Base-by-base conservation (phyloP, 768 basidiomycete genomes). In the Lentinula edodes region DNA sequence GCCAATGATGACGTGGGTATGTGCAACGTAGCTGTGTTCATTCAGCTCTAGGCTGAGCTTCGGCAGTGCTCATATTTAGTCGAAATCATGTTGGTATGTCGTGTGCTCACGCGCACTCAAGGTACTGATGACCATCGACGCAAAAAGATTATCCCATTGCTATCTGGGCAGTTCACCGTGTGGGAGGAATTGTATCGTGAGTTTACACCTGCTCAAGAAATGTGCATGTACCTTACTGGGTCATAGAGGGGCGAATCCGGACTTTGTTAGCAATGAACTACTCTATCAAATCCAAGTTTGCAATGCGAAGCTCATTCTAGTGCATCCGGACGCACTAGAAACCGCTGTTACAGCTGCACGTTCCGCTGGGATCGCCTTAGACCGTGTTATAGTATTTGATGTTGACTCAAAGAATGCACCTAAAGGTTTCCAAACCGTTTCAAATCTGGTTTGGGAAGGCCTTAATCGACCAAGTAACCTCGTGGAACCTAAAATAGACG, bases 61-160 rank as follows among this genome's bases (percentile, higher is more conserved):
- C 4, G 9, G 35, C 64, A 89, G 88, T 87, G 7, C 74, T 87
- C 60, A 67, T 88, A 45, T 88, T 83, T 69, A 86, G 86, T 62
- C 79, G 84, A 34, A 90, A 90, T 68, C 85, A 88, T 65, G 68
- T 88, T 45, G 87, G 86, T 84, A 63, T 45, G 78, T 67, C 57
- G 43, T 16, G 7, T 7, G 3, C 23, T 18, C 45, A 23, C 18
- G 15, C 41, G 18, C 34, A 4, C 20, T 7, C 38, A 16, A 48
- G 18, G 57, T 12, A 18, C 28, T 39, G 16, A 60, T 18, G 36
- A 53, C 13, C 39, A 28, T 16, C 43, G 35, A 50, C 35, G 8
- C 20, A 50, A 18, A 20, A 63, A 87, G 80, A 87, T 73, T 83
- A 84, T 64, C 76, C 82, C 2, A 71, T 85, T 41, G 80, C 77